Evolutionary conservation across 1,139 yeast species (phyloP).

Genomic region (Kluyveromyces sp.): DNA sequence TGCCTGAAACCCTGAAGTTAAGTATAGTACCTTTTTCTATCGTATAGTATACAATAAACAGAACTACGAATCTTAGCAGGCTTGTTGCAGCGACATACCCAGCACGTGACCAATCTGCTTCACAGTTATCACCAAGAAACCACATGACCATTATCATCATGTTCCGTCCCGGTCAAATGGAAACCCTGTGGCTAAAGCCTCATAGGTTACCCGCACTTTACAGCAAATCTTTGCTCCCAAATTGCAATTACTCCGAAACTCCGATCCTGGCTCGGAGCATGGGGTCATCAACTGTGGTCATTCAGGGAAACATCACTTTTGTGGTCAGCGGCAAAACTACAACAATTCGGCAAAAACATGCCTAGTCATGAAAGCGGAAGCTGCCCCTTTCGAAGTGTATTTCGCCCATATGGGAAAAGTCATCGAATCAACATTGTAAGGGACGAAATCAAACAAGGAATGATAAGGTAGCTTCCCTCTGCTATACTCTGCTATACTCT

Average conservation of each 20-base stretch:
- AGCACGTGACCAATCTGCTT: neutral
- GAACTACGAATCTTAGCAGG: neutral
- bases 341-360: neutral
- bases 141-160: too few relatives aligned
- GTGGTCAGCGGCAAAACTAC: neutral
- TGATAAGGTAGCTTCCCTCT: too few relatives aligned
- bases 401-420: too few relatives aligned
- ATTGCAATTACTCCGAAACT: neutral
- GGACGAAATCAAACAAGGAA: too few relatives aligned
- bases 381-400: neutral
- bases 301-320: neutral
- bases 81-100: neutral
- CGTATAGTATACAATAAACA: constrained; percentile 6
- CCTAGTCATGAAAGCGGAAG: neutral
- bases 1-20: neutral
- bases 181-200: too few relatives aligned
- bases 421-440: too few relatives aligned
- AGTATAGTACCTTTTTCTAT: neutral
- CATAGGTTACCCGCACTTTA: neutral
- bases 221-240: too few relatives aligned
- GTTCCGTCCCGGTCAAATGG: too few relatives aligned
- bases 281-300: neutral
- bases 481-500: too few relatives aligned
- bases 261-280: too few relatives aligned
- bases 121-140: too few relatives aligned